Base-by-base conservation (phyloP, 2,329 filamentous ascomycete species). In the Diaporthe longicolla region DNA sequence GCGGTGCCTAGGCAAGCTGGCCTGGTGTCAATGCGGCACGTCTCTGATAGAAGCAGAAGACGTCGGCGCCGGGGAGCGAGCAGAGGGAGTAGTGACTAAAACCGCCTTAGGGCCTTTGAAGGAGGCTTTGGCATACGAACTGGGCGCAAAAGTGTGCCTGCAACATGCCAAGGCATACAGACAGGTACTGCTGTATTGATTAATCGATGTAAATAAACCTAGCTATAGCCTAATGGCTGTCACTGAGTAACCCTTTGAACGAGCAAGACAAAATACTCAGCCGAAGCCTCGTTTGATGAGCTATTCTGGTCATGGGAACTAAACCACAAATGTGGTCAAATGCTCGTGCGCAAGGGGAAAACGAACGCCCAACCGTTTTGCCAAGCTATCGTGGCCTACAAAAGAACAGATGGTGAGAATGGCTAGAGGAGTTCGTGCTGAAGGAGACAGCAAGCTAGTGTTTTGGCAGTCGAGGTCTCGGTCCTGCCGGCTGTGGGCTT, bases 401-500 rank as follows among this genome's bases (percentile, higher is more conserved):
- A 5, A 48, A 10, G 40, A 32, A 6, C 40, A 17, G 59, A 48
- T 48, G 40, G 29, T n/a, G 26, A 48, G 11, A 15, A 48, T 24
- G 19, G 6, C 40, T 48, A 45, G 24, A 45, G 11, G 35, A 26
- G 21, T 32, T 48, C 45, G 24, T 13, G n/a, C 40, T 40, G 19
- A 26, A 43, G 1, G 40, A 13, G 9, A 50, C 21, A 48, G 59
- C 26, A 48, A 3, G 59, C 61, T 66, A 66, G 61, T 66, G 61
- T 66, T 66, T 66, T 43, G 61, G 29, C 61, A 32, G 43, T 66
- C 35, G 8, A 24, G 11, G 21, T 5, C 26, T 50, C 61, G 61
- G 43, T 10, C 1, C 43, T 10, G 43, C 61, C 61, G 61, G 35
- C 19, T 19, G 6, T 65, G 11, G 1, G 43, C 43, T 35, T 9